A percentile compares a stretch with the other conserved stretches of the same genome.
Conservation (phyloP, 768 basidiomycete genomes). For the Baorangia bicolor region DNA sequence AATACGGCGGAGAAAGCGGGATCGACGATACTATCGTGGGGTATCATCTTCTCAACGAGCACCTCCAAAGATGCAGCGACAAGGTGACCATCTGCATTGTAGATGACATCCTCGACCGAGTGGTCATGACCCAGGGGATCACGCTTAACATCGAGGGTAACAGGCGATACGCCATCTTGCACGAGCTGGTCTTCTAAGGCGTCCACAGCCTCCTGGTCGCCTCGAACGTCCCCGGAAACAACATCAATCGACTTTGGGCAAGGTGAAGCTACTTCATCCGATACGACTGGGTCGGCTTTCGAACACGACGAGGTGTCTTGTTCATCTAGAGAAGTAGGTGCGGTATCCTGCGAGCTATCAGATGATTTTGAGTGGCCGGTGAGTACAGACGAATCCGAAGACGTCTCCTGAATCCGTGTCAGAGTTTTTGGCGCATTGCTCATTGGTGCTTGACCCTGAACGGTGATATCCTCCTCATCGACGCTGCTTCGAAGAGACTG, state of each 20-base stretch:
- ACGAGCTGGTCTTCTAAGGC: slow-evolving; percentile 54
- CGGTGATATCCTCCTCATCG: slow-evolving; percentile 64
- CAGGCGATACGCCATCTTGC: slow-evolving; percentile 50
- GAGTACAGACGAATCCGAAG: slow-evolving; percentile 50
- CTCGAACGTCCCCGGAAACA: slow-evolving; percentile 52
- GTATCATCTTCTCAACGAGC: slow-evolving; percentile 96
- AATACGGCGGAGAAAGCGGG: slow-evolving; percentile 85
- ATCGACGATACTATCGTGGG: slow-evolving; percentile 89
- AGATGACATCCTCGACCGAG: slow-evolving; percentile 78
- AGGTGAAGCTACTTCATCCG: slow-evolving; percentile 32
- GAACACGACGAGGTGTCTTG: slow-evolving; percentile 34
- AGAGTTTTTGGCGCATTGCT: slow-evolving; percentile 17
- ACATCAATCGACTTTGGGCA: slow-evolving; percentile 38
- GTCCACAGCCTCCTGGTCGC: slow-evolving; percentile 31
- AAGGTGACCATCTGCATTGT: slow-evolving; percentile 86
- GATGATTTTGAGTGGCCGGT: slow-evolving; percentile 46
- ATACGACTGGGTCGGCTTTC: slow-evolving; percentile 24
- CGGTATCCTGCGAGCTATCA: slow-evolving; percentile 46
- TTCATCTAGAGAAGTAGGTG: slow-evolving; percentile 50
- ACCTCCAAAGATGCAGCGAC: slow-evolving; percentile 88
- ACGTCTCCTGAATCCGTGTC: slow-evolving; percentile 37
- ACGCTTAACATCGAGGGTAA: slow-evolving; percentile 40
- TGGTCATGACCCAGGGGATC: slow-evolving; percentile 69
- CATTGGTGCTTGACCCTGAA: slow-evolving; percentile 45
- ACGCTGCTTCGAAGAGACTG: slow-evolving; percentile 37